phyloP scores from a whole-genome alignment of 2,329 filamentous ascomycete species.

The Cryphonectria naterciae region DNA sequence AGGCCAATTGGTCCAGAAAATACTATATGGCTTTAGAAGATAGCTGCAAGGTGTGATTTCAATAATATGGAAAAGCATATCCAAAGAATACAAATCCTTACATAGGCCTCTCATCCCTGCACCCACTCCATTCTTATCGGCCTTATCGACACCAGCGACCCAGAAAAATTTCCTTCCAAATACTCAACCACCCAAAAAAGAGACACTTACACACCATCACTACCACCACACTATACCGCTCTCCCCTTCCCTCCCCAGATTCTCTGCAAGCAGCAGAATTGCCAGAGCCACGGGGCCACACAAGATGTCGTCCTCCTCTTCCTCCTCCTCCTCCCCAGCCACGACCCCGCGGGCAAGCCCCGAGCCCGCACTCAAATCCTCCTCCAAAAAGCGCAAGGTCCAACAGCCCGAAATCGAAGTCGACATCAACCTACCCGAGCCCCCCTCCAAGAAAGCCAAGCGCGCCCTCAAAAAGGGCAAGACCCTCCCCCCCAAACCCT shows the following conservation, averaged over 20 bases:
- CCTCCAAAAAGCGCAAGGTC: slow-evolving; percentile 73
- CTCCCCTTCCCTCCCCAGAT: neutral
- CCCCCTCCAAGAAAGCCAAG: slow-evolving; percentile 90
- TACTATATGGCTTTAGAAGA: neutral
- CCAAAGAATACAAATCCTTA: neutral
- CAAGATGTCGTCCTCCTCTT: slow-evolving; percentile 4
- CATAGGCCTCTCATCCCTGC: neutral
- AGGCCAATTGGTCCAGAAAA: neutral
- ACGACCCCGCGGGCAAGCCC: slow-evolving; percentile 19
- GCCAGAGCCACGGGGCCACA: neutral
- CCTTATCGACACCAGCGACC: slow-evolving; percentile 6
- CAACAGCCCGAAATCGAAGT: slow-evolving; percentile 79
- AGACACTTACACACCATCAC: neutral
- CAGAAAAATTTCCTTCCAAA: slow-evolving; percentile 13
- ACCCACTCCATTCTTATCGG: neutral
- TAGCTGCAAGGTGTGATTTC: neutral
- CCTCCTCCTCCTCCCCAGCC: neutral
- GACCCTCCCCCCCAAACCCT: slow-evolving; percentile 51
- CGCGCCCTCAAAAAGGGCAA: slow-evolving; percentile 88
- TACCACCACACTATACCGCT: neutral
- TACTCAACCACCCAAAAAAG: neutral
- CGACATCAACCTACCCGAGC: slow-evolving; percentile 86
- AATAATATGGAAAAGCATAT: neutral
- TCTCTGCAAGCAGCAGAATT: neutral
- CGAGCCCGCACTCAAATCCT: slow-evolving; percentile 25